phyloP scores from a whole-genome alignment of 1,139 yeast species.

The Scheffersomyces segobiensis region DNA sequence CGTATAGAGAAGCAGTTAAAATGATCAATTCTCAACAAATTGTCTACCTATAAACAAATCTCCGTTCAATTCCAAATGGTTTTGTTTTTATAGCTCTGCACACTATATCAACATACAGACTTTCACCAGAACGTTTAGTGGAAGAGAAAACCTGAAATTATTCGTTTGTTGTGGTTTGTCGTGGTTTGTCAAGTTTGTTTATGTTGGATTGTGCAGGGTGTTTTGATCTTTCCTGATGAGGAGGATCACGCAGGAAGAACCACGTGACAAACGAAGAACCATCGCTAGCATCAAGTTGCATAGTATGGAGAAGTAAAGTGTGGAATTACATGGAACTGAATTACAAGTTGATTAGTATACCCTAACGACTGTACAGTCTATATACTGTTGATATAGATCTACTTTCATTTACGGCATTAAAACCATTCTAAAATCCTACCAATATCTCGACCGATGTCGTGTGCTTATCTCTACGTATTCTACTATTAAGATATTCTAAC shows the following conservation, averaged over 20 bases:
- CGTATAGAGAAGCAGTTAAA: neutral
- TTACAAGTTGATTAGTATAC: too few species aligned
- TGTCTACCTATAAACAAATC: neutral
- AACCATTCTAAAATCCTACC: too few species aligned
- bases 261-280: neutral
- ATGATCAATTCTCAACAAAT: neutral
- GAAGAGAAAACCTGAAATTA: neutral
- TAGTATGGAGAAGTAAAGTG: too few species aligned
- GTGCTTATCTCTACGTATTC: neutral
- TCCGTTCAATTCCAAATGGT: neutral
- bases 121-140: neutral
- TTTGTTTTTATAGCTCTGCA: neutral
- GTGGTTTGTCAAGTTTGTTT: neutral
- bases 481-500: too few species aligned
- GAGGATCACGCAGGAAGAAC: neutral
- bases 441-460: neutral
- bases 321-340: neutral
- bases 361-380: too few species aligned
- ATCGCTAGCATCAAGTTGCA: neutral
- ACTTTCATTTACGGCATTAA: too few species aligned
- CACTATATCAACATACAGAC: neutral
- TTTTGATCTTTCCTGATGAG: neutral
- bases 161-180: neutral
- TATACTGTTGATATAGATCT: too few species aligned
- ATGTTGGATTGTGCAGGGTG: neutral